Evolutionary conservation across 1,284 basidiomycete species (phyloP), one percentile per base, ranked within the genome.

Genomic region (Ganoderma boninense): DNA sequence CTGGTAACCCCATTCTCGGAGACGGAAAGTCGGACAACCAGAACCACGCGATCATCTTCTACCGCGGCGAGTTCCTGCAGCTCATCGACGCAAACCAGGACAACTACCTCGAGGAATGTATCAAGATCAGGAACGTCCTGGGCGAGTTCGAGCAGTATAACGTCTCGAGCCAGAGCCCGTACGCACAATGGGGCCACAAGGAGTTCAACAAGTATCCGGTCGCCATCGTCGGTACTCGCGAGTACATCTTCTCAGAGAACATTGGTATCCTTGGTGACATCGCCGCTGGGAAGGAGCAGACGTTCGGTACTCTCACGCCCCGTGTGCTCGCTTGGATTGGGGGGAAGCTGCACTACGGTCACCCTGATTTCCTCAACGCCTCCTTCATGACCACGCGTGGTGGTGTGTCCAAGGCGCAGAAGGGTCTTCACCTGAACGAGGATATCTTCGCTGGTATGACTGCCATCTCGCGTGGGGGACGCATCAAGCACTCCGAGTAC

Each of bases 391-490:
- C 90, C 73, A 99, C 98, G 18, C 96, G 98, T 68, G 98, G 97
- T 69, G 98, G 98, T 81, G 97, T 99, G 32, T 99, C 97, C 72
- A 99, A 99, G 84, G 97, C 98, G 43, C 97, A 99, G 83, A 99
- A 99, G 83, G 97, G 98, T 78, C 86, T 99, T 61, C 98, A 99
- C 84, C 85, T 99, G 72, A 99, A 99, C 86, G 98, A 99, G 83
- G 98, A 99, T 91, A 99, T 99, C 76, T 99, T 97, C 81, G 98
- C 98, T 64, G 98, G 98, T 80, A 99, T 99, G 97, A 99, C 95
- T 77, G 97, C 98, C 13, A 97, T 99, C 80, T 96, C 96, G 71
- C 96, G 98, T 71, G 98, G 98, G 71, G 98, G 98, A 71, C 92
- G 97, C 73, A 99, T 99, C 90, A 99, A 99, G 87, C 98, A 99